These are phyloP conservation scores for Tolypocladium paradoxum DNA, from an alignment of 2,329 filamentous ascomycete genomes.

Conservation along the genomic window DNA sequence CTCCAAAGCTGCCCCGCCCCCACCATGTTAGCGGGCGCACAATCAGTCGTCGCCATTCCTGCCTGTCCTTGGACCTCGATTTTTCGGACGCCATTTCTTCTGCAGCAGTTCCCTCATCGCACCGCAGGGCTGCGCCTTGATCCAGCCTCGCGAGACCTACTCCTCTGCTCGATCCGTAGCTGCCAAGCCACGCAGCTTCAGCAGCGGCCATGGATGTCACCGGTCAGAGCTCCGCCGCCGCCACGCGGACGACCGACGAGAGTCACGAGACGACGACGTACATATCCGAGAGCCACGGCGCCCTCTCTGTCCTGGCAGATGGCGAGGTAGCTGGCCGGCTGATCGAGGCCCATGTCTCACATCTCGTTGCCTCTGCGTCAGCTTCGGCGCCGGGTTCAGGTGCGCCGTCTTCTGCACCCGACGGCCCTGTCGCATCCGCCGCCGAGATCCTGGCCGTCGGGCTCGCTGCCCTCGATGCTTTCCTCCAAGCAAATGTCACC, in stretches of 20 bases:
- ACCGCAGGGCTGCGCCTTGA: neutral
- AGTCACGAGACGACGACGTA: neutral
- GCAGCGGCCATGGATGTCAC: neutral
- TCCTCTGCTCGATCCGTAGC: neutral
- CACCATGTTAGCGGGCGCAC: neutral
- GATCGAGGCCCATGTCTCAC: slow-evolving; percentile 2
- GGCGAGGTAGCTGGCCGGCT: slow-evolving; percentile 3
- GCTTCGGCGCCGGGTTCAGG: neutral
- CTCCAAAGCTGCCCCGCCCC: slow-evolving; percentile 1
- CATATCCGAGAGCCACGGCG: slow-evolving; percentile 1
- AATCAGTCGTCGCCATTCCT: neutral
- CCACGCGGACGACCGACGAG: neutral
- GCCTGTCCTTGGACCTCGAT: neutral
- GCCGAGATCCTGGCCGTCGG: slow-evolving; percentile 16
- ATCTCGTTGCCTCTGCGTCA: neutral
- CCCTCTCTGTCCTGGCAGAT: slow-evolving; percentile 5
- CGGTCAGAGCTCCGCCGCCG: neutral
- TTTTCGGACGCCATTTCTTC: neutral
- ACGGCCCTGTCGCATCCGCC: neutral
- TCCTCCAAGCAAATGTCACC: slow-evolving; percentile 79
- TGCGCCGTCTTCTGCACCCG: neutral
- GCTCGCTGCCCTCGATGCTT: slow-evolving; percentile 50
- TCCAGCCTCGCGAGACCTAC: neutral
- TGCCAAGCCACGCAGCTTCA: neutral
- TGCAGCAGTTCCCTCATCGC: neutral